Conservation (phyloP, 768 basidiomycete genomes). For the Lentinula aciculospora region DNA sequence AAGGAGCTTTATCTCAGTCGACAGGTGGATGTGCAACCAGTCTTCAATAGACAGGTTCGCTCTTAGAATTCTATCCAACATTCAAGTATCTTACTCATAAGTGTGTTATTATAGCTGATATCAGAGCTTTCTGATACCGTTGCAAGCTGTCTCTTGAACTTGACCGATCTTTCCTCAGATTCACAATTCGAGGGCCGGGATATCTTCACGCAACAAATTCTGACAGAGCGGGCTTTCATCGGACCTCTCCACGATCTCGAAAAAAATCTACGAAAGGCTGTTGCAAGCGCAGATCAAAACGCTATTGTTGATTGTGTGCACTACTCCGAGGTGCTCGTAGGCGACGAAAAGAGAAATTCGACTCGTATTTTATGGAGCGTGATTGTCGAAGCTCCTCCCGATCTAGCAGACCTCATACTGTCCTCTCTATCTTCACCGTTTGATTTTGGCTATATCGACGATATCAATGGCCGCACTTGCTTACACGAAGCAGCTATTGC, state of each 20-base stretch:
- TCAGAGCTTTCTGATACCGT: conserved; percentile 93
- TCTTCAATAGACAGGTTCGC: conserved; percentile 88
- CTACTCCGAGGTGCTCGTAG: conserved; percentile 61
- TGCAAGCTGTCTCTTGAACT: conserved; percentile 73
- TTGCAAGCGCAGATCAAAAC: conserved; percentile 52
- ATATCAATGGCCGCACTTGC: conserved; percentile 93
- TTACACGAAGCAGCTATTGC: conserved; percentile 91
- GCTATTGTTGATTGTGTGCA: conserved; percentile 66
- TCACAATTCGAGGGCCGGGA: conserved; percentile 78
- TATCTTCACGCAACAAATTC: conserved; percentile 67
- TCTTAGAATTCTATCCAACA: not conserved
- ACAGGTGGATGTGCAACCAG: conserved; percentile 98
- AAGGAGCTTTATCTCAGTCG: conserved; percentile 94
- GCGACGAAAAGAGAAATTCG: conserved; percentile 60
- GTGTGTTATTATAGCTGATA: conserved; percentile 59
- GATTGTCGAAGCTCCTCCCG: conserved; percentile 70
- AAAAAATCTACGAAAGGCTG: conserved; percentile 75
- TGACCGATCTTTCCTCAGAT: conserved; percentile 70
- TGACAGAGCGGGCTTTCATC: conserved; percentile 55
- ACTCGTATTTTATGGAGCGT: conserved; percentile 95
- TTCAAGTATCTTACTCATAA: conserved; percentile 7
- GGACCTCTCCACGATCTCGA: conserved; percentile 87
- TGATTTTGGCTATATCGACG: conserved; percentile 90
- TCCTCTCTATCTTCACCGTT: conserved; percentile 62
- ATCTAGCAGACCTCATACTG: conserved; percentile 72